Evolutionary conservation across 2,329 filamentous ascomycete genomes (phyloP).

Genomic region (Hawksworthiomyces lignivorus): DNA sequence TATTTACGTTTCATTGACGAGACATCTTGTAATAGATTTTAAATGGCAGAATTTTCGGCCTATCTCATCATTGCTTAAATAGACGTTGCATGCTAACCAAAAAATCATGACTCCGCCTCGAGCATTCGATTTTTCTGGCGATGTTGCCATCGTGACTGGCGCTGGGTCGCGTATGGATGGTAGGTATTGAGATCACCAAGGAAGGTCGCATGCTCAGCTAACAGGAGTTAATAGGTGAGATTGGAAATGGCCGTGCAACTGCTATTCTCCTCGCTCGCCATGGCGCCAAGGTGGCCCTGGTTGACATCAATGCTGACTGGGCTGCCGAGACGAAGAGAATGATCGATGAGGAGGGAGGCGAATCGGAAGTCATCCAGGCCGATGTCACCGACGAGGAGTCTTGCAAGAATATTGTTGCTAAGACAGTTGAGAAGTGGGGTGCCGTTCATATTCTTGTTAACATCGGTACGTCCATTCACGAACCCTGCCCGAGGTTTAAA

Average conservation of each 20-base stretch:
- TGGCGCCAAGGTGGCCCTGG: constrained; percentile 19
- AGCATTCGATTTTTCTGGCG: constrained; percentile 21
- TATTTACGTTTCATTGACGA: no score
- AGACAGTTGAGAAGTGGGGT: constrained; percentile 19
- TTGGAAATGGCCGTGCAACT: constrained; percentile 23
- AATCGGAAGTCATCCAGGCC: constrained; percentile 19
- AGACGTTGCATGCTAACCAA: no score
- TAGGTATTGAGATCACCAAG: constrained; percentile 9
- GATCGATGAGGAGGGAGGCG: constrained; percentile 21
- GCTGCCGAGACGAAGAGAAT: constrained; percentile 21
- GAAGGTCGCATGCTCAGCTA: no score
- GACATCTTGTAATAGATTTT: no score
- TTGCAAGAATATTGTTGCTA: constrained; percentile 16
- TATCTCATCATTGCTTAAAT: no score
- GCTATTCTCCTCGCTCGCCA: constrained; percentile 23
- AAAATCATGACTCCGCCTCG: constrained; percentile 11
- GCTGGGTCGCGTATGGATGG: constrained; percentile 23
- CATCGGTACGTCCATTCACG: constrained; percentile 14
- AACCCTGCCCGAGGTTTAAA: no score
- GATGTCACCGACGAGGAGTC: constrained; percentile 20
- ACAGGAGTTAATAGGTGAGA: constrained; percentile 14
- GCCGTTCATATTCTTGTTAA: constrained; percentile 22
- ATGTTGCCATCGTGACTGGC: constrained; percentile 26
- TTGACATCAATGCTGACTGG: constrained; percentile 20
- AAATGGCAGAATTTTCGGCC: no score